phyloP scores from a whole-genome alignment of 176 grass and related monocot genomes.

The Phoenix roebelenii region DNA sequence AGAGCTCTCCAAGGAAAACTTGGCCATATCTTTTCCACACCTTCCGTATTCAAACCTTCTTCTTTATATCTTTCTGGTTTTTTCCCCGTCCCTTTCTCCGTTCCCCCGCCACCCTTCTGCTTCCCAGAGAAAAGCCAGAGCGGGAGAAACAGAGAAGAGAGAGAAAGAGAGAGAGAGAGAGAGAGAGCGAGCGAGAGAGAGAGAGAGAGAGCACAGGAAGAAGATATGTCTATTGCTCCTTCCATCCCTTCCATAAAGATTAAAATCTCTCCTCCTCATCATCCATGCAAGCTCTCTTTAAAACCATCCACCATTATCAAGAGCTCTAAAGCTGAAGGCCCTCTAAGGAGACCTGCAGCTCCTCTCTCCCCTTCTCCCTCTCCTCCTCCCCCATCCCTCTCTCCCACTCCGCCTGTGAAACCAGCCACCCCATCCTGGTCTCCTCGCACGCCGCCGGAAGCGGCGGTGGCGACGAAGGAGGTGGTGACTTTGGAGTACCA shows the following conservation, averaged over 20 bases:
- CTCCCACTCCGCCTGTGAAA: slow-evolving; percentile 30
- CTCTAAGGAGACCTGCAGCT: slow-evolving; percentile 59
- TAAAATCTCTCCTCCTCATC: slow-evolving; percentile 36
- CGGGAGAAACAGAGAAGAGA: slow-evolving; percentile 2
- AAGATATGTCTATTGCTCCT: slow-evolving; percentile 67
- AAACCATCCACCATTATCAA: slow-evolving; percentile 41
- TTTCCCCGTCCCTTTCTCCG: neutral
- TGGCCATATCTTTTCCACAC: too few species aligned
- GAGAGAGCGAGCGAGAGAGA: neutral
- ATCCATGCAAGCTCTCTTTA: neutral
- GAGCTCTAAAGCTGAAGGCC: slow-evolving; percentile 74
- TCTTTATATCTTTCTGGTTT: slow-evolving; percentile 19
- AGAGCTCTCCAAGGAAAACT: too few species aligned
- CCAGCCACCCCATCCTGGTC: slow-evolving; percentile 15
- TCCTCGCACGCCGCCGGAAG: slow-evolving; percentile 12
- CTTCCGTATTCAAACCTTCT: neutral
- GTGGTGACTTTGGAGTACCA: slow-evolving; percentile 82
- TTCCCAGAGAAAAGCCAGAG: neutral
- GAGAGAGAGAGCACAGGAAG: neutral
- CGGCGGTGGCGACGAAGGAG: slow-evolving; percentile 14
- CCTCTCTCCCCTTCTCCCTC: slow-evolving; percentile 64
- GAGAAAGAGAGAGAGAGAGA: too few species aligned
- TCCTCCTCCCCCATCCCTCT: slow-evolving; percentile 27
- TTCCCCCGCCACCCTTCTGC: neutral
- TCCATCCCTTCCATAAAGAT: slow-evolving; percentile 85